A percentile compares a stretch with the other conserved stretches of the same genome.
These are phyloP conservation scores for Suhomyces sp. DNA, from an alignment of 805 yeast species.

Conservation along the genomic window DNA sequence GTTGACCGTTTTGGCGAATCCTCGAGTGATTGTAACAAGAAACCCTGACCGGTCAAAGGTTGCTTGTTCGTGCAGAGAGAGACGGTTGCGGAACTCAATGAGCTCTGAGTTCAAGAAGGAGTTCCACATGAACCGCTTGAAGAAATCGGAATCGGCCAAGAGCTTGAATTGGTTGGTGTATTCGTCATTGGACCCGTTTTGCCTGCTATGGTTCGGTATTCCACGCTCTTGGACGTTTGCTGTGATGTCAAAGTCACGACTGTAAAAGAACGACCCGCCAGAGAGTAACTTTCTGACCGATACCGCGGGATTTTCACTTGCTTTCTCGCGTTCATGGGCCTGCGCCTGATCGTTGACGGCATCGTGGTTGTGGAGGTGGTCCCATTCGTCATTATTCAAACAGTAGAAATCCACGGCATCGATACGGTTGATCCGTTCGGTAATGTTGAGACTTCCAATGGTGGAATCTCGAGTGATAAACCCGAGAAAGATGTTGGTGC, in stretches of 20 bases:
- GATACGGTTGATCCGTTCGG: conserved; percentile 52
- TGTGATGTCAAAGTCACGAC: conserved; percentile 45
- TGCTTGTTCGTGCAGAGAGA: conserved; percentile 37
- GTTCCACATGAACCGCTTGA: conserved; percentile 52
- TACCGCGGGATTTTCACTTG: conserved; percentile 36
- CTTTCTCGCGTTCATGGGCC: conserved; percentile 15
- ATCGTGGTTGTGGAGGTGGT: conserved; percentile 22
- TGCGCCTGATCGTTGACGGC: neutral
- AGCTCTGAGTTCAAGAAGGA: conserved; percentile 44
- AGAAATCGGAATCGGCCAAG: conserved; percentile 38
- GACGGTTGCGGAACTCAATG: conserved; percentile 43
- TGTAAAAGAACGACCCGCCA: conserved; percentile 48
- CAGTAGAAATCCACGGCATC: conserved; percentile 66
- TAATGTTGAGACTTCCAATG: conserved; percentile 58
- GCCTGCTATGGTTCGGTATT: conserved; percentile 8
- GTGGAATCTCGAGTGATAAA: conserved; percentile 53
- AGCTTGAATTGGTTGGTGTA: conserved; percentile 17
- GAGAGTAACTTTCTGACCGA: conserved; percentile 44
- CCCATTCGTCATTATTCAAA: conserved; percentile 55
- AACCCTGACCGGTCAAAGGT: conserved; percentile 48
- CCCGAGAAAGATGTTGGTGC: conserved; percentile 54
- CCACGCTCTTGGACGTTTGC: conserved; percentile 47
- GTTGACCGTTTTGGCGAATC: conserved; percentile 48
- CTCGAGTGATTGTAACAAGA: conserved; percentile 46
- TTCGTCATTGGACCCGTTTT: neutral